phyloP scores from a whole-genome alignment of 2,329 filamentous ascomycete species.

The Rutstroemia sp. region DNA sequence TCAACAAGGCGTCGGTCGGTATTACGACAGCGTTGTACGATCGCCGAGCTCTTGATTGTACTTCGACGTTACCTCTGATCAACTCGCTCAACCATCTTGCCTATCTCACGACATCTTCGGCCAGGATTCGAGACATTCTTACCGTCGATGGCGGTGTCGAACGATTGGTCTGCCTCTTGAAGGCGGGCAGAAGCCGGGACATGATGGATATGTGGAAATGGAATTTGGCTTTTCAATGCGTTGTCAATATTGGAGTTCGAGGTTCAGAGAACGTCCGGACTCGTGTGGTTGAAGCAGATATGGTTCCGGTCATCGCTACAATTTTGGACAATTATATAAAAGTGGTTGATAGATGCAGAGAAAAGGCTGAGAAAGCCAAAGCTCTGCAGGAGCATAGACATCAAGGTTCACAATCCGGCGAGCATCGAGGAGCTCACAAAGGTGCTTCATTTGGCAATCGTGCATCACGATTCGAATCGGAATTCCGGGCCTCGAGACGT shows the following conservation, averaged over 20 bases:
- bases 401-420: constrained; percentile 22
- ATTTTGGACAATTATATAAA: constrained; percentile 98
- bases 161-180: constrained; percentile 91
- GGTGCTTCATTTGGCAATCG: constrained; percentile 43
- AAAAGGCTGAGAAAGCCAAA: constrained; percentile 77
- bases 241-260: constrained; percentile 96
- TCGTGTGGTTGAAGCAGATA: constrained; percentile 93
- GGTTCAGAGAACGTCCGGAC: constrained; percentile 92
- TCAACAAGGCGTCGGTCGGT: constrained; percentile 98
- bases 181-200: constrained; percentile 92
- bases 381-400: constrained; percentile 30
- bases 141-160: constrained; percentile 99
- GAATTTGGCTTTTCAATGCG: constrained; percentile 98
- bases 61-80: constrained; percentile 92
- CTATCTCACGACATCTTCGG: constrained; percentile 95
- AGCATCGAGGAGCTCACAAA: constrained; percentile 27
- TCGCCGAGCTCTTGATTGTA: constrained; percentile 94
- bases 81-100: constrained; percentile 98
- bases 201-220: constrained; percentile 99
- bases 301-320: constrained; percentile 97
- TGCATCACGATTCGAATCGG: constrained; percentile 44
- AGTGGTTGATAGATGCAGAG: constrained; percentile 84
- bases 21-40: constrained; percentile 99
- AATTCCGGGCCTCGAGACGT: constrained; percentile 59
- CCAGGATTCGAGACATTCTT: constrained; percentile 92